Conservation (phyloP, 2,329 filamentous ascomycete species). For the Aspergillus puulaauensis region DNA sequence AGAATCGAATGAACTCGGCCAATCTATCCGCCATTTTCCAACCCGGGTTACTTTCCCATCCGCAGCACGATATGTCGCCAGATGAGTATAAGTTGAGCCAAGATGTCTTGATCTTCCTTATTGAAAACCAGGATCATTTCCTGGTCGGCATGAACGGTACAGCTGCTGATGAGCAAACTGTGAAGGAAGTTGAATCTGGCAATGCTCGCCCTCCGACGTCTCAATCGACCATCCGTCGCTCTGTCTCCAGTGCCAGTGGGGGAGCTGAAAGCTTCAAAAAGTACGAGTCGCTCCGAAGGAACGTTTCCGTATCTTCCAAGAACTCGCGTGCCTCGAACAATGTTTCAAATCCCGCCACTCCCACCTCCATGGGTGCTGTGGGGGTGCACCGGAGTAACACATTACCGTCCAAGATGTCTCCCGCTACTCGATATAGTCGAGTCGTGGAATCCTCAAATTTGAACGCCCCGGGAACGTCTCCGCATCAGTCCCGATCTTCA, state of each 20-base stretch:
- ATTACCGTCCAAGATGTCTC: conserved; percentile 85
- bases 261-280: conserved; percentile 83
- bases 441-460: conserved; percentile 53
- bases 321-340: conserved; percentile 75
- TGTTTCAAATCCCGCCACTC: conserved; percentile 64
- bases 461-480: conserved; percentile 37
- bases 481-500: conserved; percentile 30
- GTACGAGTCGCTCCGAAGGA: conserved; percentile 74
- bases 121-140: conserved; percentile 98
- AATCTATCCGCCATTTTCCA: conserved; percentile 98
- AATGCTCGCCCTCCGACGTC: conserved; percentile 48
- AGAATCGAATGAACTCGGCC: conserved; percentile 94
- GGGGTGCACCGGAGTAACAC: conserved; percentile 83
- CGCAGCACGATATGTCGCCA: conserved; percentile 90
- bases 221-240: conserved; percentile 63
- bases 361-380: conserved; percentile 55
- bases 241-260: conserved; percentile 83
- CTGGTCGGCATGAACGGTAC: conserved; percentile 97
- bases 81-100: conserved; percentile 93
- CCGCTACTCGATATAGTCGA: conserved; percentile 68
- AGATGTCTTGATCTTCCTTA: conserved; percentile 94
- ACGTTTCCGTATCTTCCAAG: conserved; percentile 89
- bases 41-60: conserved; percentile 92
- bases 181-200: conserved; percentile 69
- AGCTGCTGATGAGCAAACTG: conserved; percentile 83